Conservation (phyloP, 495 filamentous ascomycete genomes). For the Xylaria scruposa region DNA sequence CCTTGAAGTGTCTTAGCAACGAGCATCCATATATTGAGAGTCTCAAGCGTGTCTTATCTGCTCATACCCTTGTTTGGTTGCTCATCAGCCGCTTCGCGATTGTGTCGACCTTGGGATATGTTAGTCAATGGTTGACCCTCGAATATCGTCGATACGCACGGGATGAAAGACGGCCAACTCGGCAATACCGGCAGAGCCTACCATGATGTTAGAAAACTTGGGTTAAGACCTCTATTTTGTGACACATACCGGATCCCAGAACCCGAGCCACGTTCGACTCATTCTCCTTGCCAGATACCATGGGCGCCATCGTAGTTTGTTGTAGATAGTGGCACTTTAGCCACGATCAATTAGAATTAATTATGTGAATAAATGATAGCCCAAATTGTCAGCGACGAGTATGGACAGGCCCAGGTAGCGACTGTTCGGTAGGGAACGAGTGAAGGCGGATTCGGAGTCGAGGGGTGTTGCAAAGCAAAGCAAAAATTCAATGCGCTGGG, state of each 20-base stretch:
- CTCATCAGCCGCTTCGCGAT: constrained; percentile 99
- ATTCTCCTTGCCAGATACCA: constrained; percentile 69
- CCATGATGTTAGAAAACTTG: constrained; percentile 9
- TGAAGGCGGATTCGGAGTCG: constrained; percentile 7
- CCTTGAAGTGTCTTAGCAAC: constrained; percentile 51
- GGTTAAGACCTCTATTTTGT: background rate
- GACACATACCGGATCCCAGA: constrained; percentile 80
- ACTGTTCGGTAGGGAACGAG: constrained; percentile 7
- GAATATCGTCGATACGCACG: constrained; percentile 57
- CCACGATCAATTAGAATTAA: background rate
- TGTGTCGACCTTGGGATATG: constrained; percentile 79
- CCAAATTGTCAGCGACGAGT: background rate
- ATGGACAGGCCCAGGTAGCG: constrained; percentile 3
- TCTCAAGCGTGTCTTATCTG: background rate
- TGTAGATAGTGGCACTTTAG: background rate
- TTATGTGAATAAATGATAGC: background rate
- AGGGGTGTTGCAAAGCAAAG: constrained; percentile 20
- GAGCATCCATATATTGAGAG: constrained; percentile 28
- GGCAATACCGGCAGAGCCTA: constrained; percentile 93
- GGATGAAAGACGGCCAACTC: constrained; percentile 97
- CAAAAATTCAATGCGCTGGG: constrained; percentile 24
- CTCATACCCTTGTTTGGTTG: constrained; percentile 79
- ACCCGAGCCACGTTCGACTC: constrained; percentile 89
- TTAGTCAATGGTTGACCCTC: constrained; percentile 38
- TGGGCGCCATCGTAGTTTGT: constrained; percentile 52